Base-by-base conservation (phyloP, 441 rosid genomes). In the Isatis lusitanica region DNA sequence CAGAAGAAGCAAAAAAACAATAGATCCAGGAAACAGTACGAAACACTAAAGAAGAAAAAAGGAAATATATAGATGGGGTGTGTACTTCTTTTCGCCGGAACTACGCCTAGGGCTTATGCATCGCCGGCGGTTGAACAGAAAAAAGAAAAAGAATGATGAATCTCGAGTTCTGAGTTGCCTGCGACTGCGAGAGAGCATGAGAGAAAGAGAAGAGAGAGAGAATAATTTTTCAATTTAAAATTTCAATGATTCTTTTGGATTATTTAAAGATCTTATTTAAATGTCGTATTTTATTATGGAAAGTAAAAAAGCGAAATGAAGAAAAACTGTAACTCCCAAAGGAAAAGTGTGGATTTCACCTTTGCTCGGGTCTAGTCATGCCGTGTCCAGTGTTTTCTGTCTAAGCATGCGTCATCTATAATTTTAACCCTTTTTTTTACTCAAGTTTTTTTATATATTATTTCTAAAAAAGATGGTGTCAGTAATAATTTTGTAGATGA, bases 91-190 rank as follows among this genome's bases (percentile, higher is more conserved):
- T 42, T 46, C 66, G 21, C 64, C 60, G 65, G 74, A 69, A 6
- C 28, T 31, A 42, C 33, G n/a, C n/a, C n/a, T 48, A 67, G 56
- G 31, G 51, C 10, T 62, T 35, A 55, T 21, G 39, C 35, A 52
- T 35, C 43, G 33, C 60, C 74, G 65, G 58, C 16, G 59, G 0
- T 43, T 16, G 21, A 57, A 42, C 9, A n/a, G 6, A 48, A 9
- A 18, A 18, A 17, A 35, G 3, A n/a, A 0, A 42, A 6, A 52
- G 30, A 60, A 44, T 15, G 68, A 75, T 61, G 70, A 68, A 75
- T 69, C 79, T 75, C 43, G 79, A 68, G 79, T 17, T 68, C 59
- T 68, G 79, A 62, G 60, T 39, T 17, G 72, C 65, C 78, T 74
- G 74, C 7, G 78, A 75, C 74, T 60, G 68, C 63, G 42, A 68